These are phyloP conservation scores for Xanthoparmelia taractica DNA, from an alignment of 495 filamentous ascomycete species.

Conservation along the genomic window DNA sequence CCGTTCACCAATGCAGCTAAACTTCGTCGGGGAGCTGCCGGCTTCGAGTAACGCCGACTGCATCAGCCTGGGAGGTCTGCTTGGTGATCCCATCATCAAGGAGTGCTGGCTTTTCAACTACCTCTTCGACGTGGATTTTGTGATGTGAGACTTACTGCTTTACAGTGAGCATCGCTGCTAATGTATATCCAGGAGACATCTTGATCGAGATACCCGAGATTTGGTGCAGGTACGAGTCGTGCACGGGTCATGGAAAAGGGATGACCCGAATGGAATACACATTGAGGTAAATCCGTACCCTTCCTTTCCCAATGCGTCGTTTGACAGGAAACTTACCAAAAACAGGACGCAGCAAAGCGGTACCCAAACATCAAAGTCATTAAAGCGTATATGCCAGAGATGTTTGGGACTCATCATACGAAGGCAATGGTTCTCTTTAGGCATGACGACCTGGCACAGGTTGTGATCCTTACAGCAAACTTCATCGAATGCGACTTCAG, in stretches of 20 bases:
- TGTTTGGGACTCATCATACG: conserved; percentile 80
- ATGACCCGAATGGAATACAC: conserved; percentile 50
- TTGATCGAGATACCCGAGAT: conserved; percentile 61
- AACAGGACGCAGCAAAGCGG: conserved; percentile 50
- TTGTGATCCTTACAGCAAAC: conserved; percentile 85
- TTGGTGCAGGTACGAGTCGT: conserved; percentile 66
- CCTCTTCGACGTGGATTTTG: conserved; percentile 71
- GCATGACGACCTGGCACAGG: conserved; percentile 67
- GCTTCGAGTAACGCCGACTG: conserved; percentile 56
- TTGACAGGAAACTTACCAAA: not conserved
- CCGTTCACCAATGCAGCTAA: conserved; percentile 68
- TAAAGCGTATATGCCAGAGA: conserved; percentile 73
- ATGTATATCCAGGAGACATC: conserved; percentile 31
- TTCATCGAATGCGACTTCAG: conserved; percentile 80
- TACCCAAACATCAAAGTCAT: conserved; percentile 63
- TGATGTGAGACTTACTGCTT: conserved; percentile 40
- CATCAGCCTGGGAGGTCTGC: conserved; percentile 59
- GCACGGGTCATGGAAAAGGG: conserved; percentile 81
- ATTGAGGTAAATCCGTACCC: conserved; percentile 48
- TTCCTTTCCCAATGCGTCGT: not conserved
- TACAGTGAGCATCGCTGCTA: conserved; percentile 31
- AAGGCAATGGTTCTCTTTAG: conserved; percentile 82
- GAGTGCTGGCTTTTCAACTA: conserved; percentile 93
- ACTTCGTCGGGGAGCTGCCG: conserved; percentile 58
- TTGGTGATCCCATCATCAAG: conserved; percentile 72